A percentile compares a stretch with the other conserved stretches of the same genome.
Conservation (phyloP, 345 rosid genomes). For the Rhodamnia rubescens region DNA sequence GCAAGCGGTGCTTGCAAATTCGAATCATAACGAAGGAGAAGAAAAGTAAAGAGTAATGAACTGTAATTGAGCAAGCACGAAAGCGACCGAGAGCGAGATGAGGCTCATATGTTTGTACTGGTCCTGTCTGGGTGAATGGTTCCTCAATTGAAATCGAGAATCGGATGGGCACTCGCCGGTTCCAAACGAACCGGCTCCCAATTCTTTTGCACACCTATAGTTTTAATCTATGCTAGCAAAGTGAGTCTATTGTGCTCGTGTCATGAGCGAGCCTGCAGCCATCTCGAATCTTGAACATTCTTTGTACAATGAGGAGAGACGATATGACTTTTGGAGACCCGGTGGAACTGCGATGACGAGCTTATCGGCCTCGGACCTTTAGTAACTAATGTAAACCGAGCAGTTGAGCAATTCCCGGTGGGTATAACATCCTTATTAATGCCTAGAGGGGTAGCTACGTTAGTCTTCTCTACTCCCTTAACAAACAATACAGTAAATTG, state of each 20-base stretch:
- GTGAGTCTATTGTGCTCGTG: background rate
- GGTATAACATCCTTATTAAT: background rate
- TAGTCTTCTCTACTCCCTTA: background rate
- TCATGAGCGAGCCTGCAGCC: too few relatives aligned
- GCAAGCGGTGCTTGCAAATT: too few relatives aligned
- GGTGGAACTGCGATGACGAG: accelerated
- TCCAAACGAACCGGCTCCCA: too few relatives aligned
- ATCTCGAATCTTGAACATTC: background rate
- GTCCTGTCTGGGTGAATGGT: too few relatives aligned
- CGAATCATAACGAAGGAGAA: too few relatives aligned
- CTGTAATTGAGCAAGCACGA: too few relatives aligned
- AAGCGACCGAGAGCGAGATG: too few relatives aligned
- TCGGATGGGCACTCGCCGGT: too few relatives aligned
- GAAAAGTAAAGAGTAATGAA: too few relatives aligned
- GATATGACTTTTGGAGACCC: background rate
- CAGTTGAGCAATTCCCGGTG: background rate
- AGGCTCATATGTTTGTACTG: too few relatives aligned
- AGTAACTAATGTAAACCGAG: background rate
- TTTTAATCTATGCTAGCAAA: background rate
- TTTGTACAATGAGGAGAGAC: accelerated
- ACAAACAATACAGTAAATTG: background rate
- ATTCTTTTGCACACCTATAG: too few relatives aligned
- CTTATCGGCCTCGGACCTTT: background rate
- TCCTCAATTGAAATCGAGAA: too few relatives aligned
- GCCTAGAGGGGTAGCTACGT: background rate